Evolutionary conservation across 2,329 filamentous ascomycete genomes (phyloP).

Genomic region (Fusarium bulbicola): DNA sequence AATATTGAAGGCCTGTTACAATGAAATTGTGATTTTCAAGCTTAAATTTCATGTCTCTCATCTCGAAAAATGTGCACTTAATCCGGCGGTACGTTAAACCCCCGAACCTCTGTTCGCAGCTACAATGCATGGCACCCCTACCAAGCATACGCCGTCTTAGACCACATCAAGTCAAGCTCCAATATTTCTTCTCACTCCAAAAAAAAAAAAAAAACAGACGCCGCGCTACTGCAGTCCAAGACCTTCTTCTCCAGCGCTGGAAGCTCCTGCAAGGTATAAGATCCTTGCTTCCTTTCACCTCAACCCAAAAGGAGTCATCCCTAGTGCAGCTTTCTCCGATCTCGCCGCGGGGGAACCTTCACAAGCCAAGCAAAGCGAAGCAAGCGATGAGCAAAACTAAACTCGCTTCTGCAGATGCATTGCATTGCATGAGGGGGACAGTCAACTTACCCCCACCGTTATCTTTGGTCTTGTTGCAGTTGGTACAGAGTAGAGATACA

Average conservation of each 20-base stretch:
- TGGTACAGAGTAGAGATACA: slow-evolving; percentile 10
- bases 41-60: slow-evolving; percentile 9
- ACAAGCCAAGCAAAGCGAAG: not conserved
- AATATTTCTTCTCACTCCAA: slow-evolving; percentile 14
- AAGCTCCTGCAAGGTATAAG: slow-evolving; percentile 33
- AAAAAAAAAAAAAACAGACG: slow-evolving; percentile 6
- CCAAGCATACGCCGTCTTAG: slow-evolving; percentile 12
- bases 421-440: slow-evolving; percentile 22
- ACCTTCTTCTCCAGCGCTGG: slow-evolving; percentile 41
- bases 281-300: slow-evolving; percentile 16
- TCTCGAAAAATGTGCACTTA: not conserved
- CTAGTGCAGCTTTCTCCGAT: slow-evolving; percentile 36
- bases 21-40: slow-evolving; percentile 17
- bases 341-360: slow-evolving; percentile 36
- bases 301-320: slow-evolving; percentile 38
- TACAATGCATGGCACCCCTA: slow-evolving; percentile 18
- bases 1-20: not conserved
- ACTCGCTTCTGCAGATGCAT: slow-evolving; percentile 10
- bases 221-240: slow-evolving; percentile 37
- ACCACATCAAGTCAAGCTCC: slow-evolving; percentile 37
- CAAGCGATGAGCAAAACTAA: slow-evolving; percentile 23
- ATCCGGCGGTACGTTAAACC: not conserved
- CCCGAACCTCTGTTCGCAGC: slow-evolving; percentile 34
- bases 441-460: slow-evolving; percentile 27
- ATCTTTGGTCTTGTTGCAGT: slow-evolving; percentile 22